Evolutionary conservation across 257 asterid species (phyloP), one percentile per base, ranked within the genome.

Genomic region (Nicotiana tomentosiformis): DNA sequence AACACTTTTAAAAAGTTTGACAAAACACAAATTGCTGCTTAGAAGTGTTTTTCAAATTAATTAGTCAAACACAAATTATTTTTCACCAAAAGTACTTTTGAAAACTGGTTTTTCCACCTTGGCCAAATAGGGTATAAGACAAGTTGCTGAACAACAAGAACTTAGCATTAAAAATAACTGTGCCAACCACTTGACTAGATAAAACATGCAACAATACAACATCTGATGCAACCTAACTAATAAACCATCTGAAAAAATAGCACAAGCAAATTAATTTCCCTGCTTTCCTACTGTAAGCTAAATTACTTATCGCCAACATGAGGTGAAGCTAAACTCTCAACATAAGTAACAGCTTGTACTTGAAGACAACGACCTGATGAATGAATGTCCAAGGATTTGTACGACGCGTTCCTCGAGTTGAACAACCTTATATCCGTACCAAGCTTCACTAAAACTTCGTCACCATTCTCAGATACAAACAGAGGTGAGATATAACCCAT

Each of bases 381-480:
- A 72, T 68, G 60, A 66, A 46, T 51, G 46, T 81, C 85, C 17
- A 10, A 33, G 16, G 68, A 33, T 74, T 60, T 76, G 43, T 77
- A 67, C 5, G 80, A 51, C 18, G 51, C 30, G 15, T 79, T 49
- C 49, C 66, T 72, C 20, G 2, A 14, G 20, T 55, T 82, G 53
- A 82, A 84, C 76, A 85, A 11, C 16, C 82, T 77, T 64, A 89
- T 10, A 66, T 37, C 10, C 3, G 78, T 20, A 18, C 82, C 84
- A 61, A 77, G 39, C 5, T 69, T 77, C 61, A 87, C 39, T 16
- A 87, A 46, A 78, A 82, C 49, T 4, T 79, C 83, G 3, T 53
- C 86, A 15, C 87, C 87, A 51, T 84, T 51, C 78, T 87, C 66
- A 0, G 87, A 81, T 78, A 89, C 86, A 82, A 66, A 82, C 82